Evolutionary conservation across 148 eudicot species (phyloP).

Genomic region (Camellia lanceoleosa): DNA sequence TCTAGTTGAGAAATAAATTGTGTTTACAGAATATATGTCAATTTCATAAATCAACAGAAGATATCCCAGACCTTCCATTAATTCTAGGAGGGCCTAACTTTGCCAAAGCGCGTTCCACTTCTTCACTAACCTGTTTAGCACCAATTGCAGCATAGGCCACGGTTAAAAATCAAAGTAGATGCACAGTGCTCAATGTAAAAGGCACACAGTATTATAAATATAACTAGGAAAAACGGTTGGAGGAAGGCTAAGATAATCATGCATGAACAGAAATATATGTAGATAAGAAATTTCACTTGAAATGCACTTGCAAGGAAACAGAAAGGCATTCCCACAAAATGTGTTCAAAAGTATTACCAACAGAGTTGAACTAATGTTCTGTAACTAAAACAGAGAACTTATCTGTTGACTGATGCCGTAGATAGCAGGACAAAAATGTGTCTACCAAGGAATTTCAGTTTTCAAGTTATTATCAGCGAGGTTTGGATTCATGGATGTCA

Average conservation of each 20-base stretch:
- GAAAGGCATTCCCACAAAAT: neutral
- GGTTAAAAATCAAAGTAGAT: neutral
- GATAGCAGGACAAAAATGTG: neutral
- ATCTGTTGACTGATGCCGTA: neutral
- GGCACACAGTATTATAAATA: neutral
- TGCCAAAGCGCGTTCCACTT: conserved; percentile 85
- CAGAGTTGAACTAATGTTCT: neutral
- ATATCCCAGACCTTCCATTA: conserved; percentile 48
- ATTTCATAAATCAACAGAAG: conserved; percentile 4
- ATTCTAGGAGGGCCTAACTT: conserved; percentile 66
- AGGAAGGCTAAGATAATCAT: neutral
- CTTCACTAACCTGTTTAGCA: conserved; percentile 68
- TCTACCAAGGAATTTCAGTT: no score
- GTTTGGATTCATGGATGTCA: no score
- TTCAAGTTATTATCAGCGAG: no score
- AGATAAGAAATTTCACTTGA: neutral
- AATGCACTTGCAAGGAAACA: neutral
- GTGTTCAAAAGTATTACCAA: neutral
- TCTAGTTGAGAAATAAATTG: neutral
- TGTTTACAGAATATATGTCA: neutral
- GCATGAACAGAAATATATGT: neutral
- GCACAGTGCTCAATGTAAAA: neutral
- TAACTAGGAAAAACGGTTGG: neutral
- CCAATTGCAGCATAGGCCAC: neutral
- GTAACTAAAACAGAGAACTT: neutral